Conservation (phyloP, 2,329 filamentous ascomycete species). For the Stagonosporopsis vannaccii region DNA sequence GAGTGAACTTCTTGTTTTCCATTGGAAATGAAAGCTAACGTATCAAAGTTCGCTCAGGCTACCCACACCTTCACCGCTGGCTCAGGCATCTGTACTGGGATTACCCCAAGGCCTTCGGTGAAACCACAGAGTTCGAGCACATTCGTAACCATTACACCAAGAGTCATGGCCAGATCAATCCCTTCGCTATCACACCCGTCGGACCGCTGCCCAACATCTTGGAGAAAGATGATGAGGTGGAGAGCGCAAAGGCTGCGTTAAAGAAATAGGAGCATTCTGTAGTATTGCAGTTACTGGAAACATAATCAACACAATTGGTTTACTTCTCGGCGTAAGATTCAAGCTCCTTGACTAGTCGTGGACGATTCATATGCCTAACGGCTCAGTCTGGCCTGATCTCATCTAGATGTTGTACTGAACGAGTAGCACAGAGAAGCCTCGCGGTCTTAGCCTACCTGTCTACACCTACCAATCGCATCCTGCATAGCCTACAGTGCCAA, state of each 20-base stretch:
- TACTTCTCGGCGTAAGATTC: too few relatives aligned
- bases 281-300: neutral
- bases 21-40: neutral
- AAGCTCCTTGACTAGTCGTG: too few relatives aligned
- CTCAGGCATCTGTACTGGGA: constrained; percentile 77
- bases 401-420: too few relatives aligned
- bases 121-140: constrained; percentile 91
- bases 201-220: constrained; percentile 86
- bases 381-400: too few relatives aligned
- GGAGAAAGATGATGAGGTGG: constrained; percentile 78
- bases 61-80: constrained; percentile 82
- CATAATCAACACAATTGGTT: neutral
- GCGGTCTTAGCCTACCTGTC: too few relatives aligned
- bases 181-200: constrained; percentile 77
- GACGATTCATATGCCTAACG: too few relatives aligned
- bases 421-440: too few relatives aligned
- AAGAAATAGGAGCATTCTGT: neutral
- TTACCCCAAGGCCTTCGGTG: constrained; percentile 75
- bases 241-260: constrained; percentile 55
- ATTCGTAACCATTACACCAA: constrained; percentile 84
- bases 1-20: neutral
- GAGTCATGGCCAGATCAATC: constrained; percentile 71
- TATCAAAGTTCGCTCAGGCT: constrained; percentile 67
- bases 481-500: too few relatives aligned
- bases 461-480: too few relatives aligned